These are phyloP conservation scores for Paecilomyces sp. DNA, from an alignment of 2,329 filamentous ascomycete genomes.

Conservation along the genomic window DNA sequence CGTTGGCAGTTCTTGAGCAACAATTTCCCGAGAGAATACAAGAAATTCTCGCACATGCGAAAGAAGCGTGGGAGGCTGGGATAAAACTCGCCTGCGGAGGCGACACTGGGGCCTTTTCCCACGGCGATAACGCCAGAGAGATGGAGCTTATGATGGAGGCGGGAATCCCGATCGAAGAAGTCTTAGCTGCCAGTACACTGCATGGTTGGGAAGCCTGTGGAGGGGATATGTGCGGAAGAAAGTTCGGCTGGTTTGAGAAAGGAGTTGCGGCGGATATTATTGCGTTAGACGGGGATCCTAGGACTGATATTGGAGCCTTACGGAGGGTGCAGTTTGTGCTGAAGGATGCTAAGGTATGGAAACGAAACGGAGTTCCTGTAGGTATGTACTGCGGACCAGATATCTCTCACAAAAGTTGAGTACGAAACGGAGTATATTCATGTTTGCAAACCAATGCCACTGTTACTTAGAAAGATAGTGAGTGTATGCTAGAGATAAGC, in stretches of 20 bases:
- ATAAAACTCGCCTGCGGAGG: slow-evolving; percentile 44
- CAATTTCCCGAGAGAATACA: slow-evolving; percentile 19
- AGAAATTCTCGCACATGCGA: slow-evolving; percentile 32
- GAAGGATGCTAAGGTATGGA: slow-evolving; percentile 1
- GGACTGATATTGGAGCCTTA: background rate
- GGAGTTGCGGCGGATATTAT: slow-evolving; percentile 48
- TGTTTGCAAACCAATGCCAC: background rate
- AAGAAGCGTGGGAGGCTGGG: slow-evolving; percentile 40
- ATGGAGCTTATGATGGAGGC: slow-evolving; percentile 48
- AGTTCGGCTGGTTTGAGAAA: slow-evolving; percentile 47
- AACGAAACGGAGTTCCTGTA: background rate
- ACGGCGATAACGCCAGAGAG: slow-evolving; percentile 48
- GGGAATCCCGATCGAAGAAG: slow-evolving; percentile 44
- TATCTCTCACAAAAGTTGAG: too few species aligned
- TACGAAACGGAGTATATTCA: too few species aligned
- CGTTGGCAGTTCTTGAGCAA: slow-evolving; percentile 41
- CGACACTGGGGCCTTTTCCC: slow-evolving; percentile 48
- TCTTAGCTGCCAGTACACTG: slow-evolving; percentile 44
- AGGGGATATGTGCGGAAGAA: slow-evolving; percentile 42
- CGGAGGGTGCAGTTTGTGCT: background rate
- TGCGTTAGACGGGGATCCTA: slow-evolving; percentile 40
- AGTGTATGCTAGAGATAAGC: background rate
- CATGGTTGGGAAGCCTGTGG: slow-evolving; percentile 52
- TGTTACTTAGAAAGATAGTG: background rate
- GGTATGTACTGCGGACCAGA: background rate